Percentiles rank a stretch among this genome's conserved stretches.
These are phyloP conservation scores for Rusavskia elegans DNA, from an alignment of 495 filamentous ascomycete species.

Conservation along the genomic window DNA sequence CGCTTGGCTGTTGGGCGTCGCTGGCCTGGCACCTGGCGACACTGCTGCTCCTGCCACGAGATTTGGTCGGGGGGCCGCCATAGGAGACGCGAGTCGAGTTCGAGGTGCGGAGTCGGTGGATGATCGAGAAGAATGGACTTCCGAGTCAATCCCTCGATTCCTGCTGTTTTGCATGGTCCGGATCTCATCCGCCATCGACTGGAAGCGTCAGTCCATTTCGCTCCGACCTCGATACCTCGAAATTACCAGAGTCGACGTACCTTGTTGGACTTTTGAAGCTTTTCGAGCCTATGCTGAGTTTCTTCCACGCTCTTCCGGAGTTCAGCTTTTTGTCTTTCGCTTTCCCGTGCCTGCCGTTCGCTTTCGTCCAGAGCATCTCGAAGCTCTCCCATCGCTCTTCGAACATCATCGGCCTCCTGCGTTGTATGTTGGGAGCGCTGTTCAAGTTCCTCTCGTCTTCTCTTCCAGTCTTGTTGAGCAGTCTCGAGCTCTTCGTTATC, in stretches of 20 bases:
- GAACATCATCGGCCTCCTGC: conserved; percentile 58
- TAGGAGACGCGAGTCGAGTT: conserved; percentile 24
- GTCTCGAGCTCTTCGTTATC: conserved; percentile 56
- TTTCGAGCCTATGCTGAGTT: conserved; percentile 57
- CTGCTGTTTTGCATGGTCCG: conserved; percentile 21
- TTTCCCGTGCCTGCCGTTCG: conserved; percentile 64
- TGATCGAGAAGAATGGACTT: conserved; percentile 40
- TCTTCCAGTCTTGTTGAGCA: conserved; percentile 56
- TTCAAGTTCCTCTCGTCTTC: conserved; percentile 60
- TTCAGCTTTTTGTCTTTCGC: conserved; percentile 67
- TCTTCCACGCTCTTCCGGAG: conserved; percentile 65
- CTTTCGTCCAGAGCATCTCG: conserved; percentile 70
- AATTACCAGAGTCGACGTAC: conserved; percentile 4
- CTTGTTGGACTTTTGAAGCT: conserved; percentile 58
- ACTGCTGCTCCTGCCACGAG: conserved; percentile 26
- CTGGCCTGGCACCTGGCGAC: conserved; percentile 21
- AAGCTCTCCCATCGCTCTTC: conserved; percentile 61
- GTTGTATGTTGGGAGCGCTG: conserved; percentile 45
- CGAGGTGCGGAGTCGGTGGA: conserved; percentile 49
- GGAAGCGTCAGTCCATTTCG: not conserved
- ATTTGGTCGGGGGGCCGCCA: conserved; percentile 21
- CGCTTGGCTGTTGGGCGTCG: conserved; percentile 21
- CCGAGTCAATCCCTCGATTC: conserved; percentile 22
- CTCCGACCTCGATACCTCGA: too few relatives aligned
- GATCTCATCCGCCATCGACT: conserved; percentile 33